Base-by-base conservation (phyloP, 768 basidiomycete species). In the Sistotremastrum suecicum region DNA sequence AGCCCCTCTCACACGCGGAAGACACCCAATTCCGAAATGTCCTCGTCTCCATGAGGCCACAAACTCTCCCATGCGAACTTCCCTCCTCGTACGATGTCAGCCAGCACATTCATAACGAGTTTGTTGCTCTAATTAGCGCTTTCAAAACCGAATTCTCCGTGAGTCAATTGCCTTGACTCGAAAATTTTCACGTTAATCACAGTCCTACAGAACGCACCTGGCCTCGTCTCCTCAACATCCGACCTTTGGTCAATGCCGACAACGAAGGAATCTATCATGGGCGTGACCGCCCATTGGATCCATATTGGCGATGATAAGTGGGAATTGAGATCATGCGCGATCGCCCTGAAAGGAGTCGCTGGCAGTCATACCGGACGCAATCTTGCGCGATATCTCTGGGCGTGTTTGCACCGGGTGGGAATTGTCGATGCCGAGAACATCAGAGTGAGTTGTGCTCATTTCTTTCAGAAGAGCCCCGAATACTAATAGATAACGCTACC, bases 311-410 rank as follows among this genome's bases (percentile, higher is more conserved):
- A 50, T 7, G n/a, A 20, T 5, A 47, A 20, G 2, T 65, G 62
- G 62, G 49, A 11, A 5, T 37, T 63, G 1, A 11, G 47, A 6
- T 31, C 43, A 1, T 52, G 54, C n/a, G 60, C 62, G 0, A 37
- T 62, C 5, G 58, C 52, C 2, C 57, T 63, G 35, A 41, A 48
- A 10, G 35, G 12, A 1, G 45, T 64, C 0, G 49, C 28, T 5
- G 56, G 62, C 0, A 46, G 34, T 2, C 61, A 65, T 37, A 45
- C 28, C 38, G 58, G 62, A 4, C n/a, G 52, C 1, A 63, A 63
- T 32, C 46, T 64, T 0, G 60, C 54, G 1, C 37, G 46, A 0
- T 62, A 60, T 36, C 54, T 63, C 34, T 11, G 59, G 1, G 47
- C 49, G 0, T 34, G 62, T 3, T 53, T 50, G 34, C 52, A 62